A percentile compares a stretch with the other conserved stretches of the same genome.
These are phyloP conservation scores for Candida cerambycidarum DNA, from an alignment of 805 yeast genomes.

Conservation along the genomic window DNA sequence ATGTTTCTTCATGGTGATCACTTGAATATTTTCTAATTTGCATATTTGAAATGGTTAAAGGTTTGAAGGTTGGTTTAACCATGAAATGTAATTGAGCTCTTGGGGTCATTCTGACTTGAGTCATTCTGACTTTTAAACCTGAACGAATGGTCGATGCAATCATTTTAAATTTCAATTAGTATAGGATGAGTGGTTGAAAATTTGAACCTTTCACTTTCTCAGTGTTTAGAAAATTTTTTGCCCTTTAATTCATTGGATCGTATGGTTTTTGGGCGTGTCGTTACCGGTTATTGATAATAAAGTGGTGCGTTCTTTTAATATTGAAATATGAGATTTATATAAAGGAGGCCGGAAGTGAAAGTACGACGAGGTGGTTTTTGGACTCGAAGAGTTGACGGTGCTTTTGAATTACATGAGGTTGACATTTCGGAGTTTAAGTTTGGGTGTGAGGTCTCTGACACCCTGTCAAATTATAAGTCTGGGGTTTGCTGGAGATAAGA, in stretches of 20 bases:
- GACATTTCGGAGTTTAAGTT: too few relatives aligned
- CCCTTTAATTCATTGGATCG: slow-evolving; percentile 18
- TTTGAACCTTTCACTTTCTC: slow-evolving; percentile 9
- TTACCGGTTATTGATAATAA: neutral
- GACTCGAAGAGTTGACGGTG: too few relatives aligned
- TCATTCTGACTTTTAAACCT: slow-evolving; percentile 35
- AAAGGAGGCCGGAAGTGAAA: too few relatives aligned
- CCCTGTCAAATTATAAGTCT: too few relatives aligned
- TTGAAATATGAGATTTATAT: neutral
- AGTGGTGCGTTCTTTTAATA: neutral
- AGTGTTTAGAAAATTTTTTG: slow-evolving; percentile 17
- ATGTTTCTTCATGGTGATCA: slow-evolving; percentile 86
- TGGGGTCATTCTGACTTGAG: slow-evolving; percentile 31
- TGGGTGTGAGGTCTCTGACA: too few relatives aligned
- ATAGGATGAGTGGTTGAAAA: neutral
- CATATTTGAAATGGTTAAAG: slow-evolving; percentile 17
- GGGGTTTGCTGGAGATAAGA: neutral
- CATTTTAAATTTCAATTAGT: slow-evolving; percentile 20
- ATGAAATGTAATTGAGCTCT: slow-evolving; percentile 16
- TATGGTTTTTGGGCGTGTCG: slow-evolving; percentile 13
- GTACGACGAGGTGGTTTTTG: too few relatives aligned
- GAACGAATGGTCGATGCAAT: slow-evolving; percentile 42
- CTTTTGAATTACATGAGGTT: too few relatives aligned
- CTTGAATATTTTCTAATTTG: slow-evolving; percentile 68
- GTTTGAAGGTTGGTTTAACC: slow-evolving; percentile 2